A percentile compares a stretch with the other conserved stretches of the same genome.
Evolutionary conservation across 2,329 filamentous ascomycete genomes (phyloP).

Genomic region (Pseudogymnoascus sp.): DNA sequence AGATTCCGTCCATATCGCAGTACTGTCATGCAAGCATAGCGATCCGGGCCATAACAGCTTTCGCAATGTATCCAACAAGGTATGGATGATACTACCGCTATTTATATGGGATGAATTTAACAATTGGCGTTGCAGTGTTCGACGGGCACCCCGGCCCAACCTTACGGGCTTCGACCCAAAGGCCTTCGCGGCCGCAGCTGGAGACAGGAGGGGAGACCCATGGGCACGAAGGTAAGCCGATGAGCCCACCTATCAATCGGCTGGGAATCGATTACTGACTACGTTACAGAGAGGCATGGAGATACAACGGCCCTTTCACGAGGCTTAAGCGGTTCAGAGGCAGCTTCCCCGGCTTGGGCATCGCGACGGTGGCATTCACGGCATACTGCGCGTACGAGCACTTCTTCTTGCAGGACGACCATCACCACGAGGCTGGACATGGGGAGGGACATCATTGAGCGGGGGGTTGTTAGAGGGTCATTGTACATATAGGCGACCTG

Average conservation of each 20-base stretch:
- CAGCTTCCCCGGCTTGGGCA: slow-evolving; percentile 83
- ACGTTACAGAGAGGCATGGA: slow-evolving; percentile 77
- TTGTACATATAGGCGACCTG: slow-evolving; percentile 32
- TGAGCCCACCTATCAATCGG: neutral
- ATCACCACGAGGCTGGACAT: slow-evolving; percentile 43
- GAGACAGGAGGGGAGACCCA: slow-evolving; percentile 52
- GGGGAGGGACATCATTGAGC: slow-evolving; percentile 50
- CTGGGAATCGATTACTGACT: slow-evolving; percentile 11
- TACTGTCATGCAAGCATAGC: slow-evolving; percentile 7
- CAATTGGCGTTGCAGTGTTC: slow-evolving; percentile 18
- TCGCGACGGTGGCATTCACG: slow-evolving; percentile 83
- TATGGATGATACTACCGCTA: slow-evolving; percentile 15
- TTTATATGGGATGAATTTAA: slow-evolving; percentile 12
- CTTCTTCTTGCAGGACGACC: slow-evolving; percentile 70
- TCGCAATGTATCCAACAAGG: slow-evolving; percentile 27
- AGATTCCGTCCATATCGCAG: neutral
- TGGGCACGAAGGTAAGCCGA: slow-evolving; percentile 55
- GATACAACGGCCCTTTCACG: slow-evolving; percentile 82
- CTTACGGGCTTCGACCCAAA: slow-evolving; percentile 88
- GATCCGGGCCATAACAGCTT: slow-evolving; percentile 5
- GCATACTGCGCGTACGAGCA: slow-evolving; percentile 87
- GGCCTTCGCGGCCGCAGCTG: slow-evolving; percentile 66
- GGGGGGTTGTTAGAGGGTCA: slow-evolving; percentile 14
- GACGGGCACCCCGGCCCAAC: slow-evolving; percentile 46
- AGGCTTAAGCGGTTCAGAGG: slow-evolving; percentile 83